These are phyloP conservation scores for Piedraia hortae DNA, from an alignment of 2,329 filamentous ascomycete genomes.

Conservation along the genomic window DNA sequence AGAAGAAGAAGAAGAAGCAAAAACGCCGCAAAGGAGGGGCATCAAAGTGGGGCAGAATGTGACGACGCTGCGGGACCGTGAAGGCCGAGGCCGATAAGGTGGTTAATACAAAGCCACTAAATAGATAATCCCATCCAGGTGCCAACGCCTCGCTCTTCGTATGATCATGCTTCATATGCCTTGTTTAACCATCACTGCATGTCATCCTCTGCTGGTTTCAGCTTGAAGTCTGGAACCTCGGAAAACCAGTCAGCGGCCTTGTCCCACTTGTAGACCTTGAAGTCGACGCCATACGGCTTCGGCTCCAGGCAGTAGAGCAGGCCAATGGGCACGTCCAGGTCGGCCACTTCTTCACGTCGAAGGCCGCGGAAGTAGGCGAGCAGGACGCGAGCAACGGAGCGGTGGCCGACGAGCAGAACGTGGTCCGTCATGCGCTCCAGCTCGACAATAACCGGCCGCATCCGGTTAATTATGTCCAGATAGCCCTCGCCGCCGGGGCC, in stretches of 20 bases:
- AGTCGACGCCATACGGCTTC: conserved; percentile 91
- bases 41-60: no score
- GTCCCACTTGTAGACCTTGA: conserved; percentile 85
- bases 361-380: conserved; percentile 93
- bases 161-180: conserved; percentile 1
- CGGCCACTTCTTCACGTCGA: conserved; percentile 69
- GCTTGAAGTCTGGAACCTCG: conserved; percentile 57
- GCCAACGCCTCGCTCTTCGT: neutral
- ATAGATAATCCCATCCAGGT: no score
- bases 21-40: no score
- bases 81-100: neutral
- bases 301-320: conserved; percentile 89
- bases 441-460: conserved; percentile 86
- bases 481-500: conserved; percentile 91
- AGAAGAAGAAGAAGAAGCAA: no score
- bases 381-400: conserved; percentile 71
- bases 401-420: conserved; percentile 72
- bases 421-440: conserved; percentile 94
- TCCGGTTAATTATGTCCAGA: conserved; percentile 82
- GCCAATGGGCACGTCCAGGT: conserved; percentile 77
- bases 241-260: conserved; percentile 54
- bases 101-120: no score
- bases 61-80: no score
- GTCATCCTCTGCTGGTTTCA: conserved; percentile 27
- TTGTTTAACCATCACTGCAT: conserved; percentile 7